phyloP scores from a whole-genome alignment of 169 alveolate genomes.

The Eimeria sp. region DNA sequence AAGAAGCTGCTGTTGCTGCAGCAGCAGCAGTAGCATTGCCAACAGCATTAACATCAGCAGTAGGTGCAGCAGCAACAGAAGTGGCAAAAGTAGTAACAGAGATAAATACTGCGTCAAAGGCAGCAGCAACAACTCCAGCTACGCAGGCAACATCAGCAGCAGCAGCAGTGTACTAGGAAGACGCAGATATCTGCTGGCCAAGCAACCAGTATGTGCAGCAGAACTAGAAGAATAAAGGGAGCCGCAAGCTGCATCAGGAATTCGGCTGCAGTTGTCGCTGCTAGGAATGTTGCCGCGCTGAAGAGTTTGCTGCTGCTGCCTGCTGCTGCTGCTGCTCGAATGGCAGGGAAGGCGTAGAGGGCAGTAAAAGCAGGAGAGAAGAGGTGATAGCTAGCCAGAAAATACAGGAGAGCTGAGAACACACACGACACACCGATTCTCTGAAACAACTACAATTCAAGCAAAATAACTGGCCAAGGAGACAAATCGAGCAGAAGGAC shows the following conservation, averaged over 20 bases:
- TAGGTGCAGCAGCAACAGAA: neutral
- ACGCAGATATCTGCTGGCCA: slow-evolving; percentile 11
- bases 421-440: neutral
- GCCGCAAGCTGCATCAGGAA: slow-evolving; percentile 56
- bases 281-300: slow-evolving; percentile 82
- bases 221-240: slow-evolving; percentile 29
- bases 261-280: slow-evolving; percentile 80
- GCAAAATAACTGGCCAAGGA: no score
- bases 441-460: neutral
- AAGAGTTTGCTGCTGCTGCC: slow-evolving; percentile 28
- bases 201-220: slow-evolving; percentile 50
- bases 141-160: neutral
- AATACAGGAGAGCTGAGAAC: slow-evolving; percentile 78
- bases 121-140: neutral
- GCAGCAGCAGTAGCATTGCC: neutral
- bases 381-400: slow-evolving; percentile 57
- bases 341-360: slow-evolving; percentile 83
- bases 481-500: no score
- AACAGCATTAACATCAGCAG: no score
- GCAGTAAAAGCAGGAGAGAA: slow-evolving; percentile 84
- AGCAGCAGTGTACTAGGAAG: neutral
- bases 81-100: neutral
- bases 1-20: neutral
- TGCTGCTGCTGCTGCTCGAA: slow-evolving; percentile 75
- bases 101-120: neutral